Base-by-base conservation (phyloP, 2,329 filamentous ascomycete genomes). In the Magnaporthiopsis incrustans region DNA sequence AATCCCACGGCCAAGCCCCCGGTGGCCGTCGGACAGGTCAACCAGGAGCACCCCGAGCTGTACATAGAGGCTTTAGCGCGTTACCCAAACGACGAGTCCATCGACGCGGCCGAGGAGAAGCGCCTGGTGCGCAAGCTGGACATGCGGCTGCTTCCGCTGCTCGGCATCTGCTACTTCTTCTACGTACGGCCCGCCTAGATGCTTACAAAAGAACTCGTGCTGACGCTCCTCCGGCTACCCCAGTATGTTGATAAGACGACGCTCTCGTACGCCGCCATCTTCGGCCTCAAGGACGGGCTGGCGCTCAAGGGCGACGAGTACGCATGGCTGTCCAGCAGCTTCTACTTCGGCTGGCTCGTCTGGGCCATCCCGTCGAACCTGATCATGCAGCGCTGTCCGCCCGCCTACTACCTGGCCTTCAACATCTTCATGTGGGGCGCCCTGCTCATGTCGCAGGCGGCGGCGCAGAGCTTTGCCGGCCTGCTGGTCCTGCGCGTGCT, bases 261-360 rank as follows among this genome's bases (percentile, higher is more conserved):
- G 0, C 73, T 86, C 35, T 84, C 81, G 1, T 89, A 88, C 67
- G 86, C 87, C 0, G 85, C 86, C 26, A 85, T 89, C 61, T 88
- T 89, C 65, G 85, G 85, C 1, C 83, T 89, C 65, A 77, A 79
- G 27, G 79, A 86, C 2, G 85, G 87, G 66, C 77, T 88, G 11
- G 67, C 80, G 18, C 76, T 89, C 1, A 75, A 79, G n/a, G 84
- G 84, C 1, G 78, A 80, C 0, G 76, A 87, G 66, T 89, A 88
- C 68, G 83, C 76, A 65, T 85, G 82, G 79, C 74, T 85, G 0
- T 78, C 76, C 26, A 78, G 76, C 68, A 77, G 84, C 27, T 85
- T 84, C 71, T 83, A 84, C 66, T 80, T 83, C 67, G 82, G 80
- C 1, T 85, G 67, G 61, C 65, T 73, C 6, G 63, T 64, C 10